Percentiles rank a stretch among this genome's conserved stretches.
phyloP scores from a whole-genome alignment of 2,329 filamentous ascomycete species.

The Metarhizium rileyi region DNA sequence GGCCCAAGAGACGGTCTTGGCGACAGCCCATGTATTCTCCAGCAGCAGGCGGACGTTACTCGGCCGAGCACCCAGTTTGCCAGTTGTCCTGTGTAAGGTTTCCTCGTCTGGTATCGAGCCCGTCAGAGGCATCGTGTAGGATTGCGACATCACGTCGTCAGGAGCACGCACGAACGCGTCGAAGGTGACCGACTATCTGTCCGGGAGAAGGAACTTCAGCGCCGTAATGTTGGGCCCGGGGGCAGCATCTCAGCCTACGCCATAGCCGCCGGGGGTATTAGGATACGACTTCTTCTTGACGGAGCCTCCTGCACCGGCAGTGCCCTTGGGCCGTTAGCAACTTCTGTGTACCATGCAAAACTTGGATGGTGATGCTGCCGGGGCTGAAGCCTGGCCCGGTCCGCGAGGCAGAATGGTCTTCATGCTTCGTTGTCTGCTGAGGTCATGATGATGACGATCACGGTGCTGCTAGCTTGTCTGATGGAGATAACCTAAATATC shows the following conservation, averaged over 20 bases:
- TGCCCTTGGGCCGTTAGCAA: neutral
- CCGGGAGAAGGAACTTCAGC: slow-evolving; percentile 12
- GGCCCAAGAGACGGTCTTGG: slow-evolving; percentile 19
- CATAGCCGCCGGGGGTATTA: slow-evolving; percentile 22
- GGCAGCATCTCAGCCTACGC: slow-evolving; percentile 26
- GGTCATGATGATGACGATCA: neutral
- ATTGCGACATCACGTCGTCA: slow-evolving; percentile 20
- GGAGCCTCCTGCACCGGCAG: neutral
- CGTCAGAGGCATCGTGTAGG: slow-evolving; percentile 21
- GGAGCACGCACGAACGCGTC: slow-evolving; percentile 21
- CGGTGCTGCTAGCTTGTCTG: neutral
- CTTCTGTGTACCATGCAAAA: neutral
- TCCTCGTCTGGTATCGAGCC: slow-evolving; percentile 15
- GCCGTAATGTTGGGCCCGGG: slow-evolving; percentile 22
- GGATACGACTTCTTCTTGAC: slow-evolving; percentile 17
- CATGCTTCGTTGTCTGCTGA: neutral
- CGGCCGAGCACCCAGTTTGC: slow-evolving; percentile 21
- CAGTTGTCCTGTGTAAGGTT: slow-evolving; percentile 19
- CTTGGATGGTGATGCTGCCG: neutral
- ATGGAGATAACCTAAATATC: too few relatives aligned
- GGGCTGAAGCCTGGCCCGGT: neutral
- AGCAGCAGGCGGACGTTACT: slow-evolving; percentile 21
- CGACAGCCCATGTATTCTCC: slow-evolving; percentile 22
- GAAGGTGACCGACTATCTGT: slow-evolving; percentile 23
- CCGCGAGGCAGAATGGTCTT: neutral